Base-by-base conservation (phyloP, 345 rosid species). In the Draba incana region DNA sequence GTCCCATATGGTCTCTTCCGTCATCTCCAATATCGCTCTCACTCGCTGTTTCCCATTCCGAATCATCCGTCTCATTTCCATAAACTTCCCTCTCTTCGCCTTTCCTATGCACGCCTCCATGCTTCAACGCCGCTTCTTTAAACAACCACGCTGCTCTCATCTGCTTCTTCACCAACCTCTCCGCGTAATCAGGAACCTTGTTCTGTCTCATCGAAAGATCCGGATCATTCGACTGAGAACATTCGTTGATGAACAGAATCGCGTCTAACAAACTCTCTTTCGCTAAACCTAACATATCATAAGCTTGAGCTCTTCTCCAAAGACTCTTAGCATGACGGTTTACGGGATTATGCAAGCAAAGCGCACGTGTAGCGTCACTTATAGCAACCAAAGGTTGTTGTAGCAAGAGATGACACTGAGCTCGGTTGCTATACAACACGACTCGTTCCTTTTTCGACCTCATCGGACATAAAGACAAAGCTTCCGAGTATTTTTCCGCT, bases 81-180 rank as follows among this genome's bases (percentile, higher is more conserved):
- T 84, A 86, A 59, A 82, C 64, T 69, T 84, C 89, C 30, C 85
- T 78, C 48, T 74, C 84, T 52, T 85, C 90, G 5, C 89, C 92
- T 75, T 84, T 90, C 61, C 91, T 77, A 41, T 79, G 90, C 37
- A 87, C 85, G 6, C 96, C 97, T 15, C 99, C 99, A 60, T 86
- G 98, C 72, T 94, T 94, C 62, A 82, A 78, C 8, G 96, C 90
- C 10, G 99, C 97, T 76, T 89, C 99, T 79, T 88, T 87, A 77
- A 94, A 94, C 70, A 92, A 79, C 99, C 99, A 94, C 45, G 98
- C 99, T 4, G 98, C 96, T 37, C 96, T 82, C 98, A 94, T 92
- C 81, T 94, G 99, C 81, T 94, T 94, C 85, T 86, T 94, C 58
- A 94, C 99, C 35, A 94, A 61, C 68, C 97, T 81, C 77, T 94